Evolutionary conservation across 805 yeast genomes (phyloP), one percentile per base, ranked within the genome.

Genomic region (Candida maesae): DNA sequence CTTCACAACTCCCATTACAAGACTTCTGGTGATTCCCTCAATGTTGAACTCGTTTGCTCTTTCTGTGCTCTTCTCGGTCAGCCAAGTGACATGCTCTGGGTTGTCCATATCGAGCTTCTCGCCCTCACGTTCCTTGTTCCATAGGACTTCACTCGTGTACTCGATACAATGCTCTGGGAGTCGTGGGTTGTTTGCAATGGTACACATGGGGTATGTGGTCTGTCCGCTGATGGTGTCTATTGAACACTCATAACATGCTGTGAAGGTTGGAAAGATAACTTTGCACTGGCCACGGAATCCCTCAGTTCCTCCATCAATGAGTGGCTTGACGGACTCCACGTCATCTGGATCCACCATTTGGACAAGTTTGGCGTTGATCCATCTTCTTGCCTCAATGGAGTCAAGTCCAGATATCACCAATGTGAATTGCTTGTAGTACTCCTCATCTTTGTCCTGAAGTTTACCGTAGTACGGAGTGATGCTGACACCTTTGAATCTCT

Each of bases 241-340:
- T 5, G 95, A 84, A 56, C 99, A 91, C 59, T 91, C 98, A 66
- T 87, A 91, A 63, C 99, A 91, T 0, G 96, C 84, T 0, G 91
- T 78, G 23, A 88, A 62, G 0, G 87, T 79, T 1, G 99, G 98
- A 14, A 89, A 63, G 28, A 91, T 88, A 12, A 88, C 83, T 53
- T 95, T 79, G 12, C 89, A 76, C 55, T 91, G 96, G 3, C 99
- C 99, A 49, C 84, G 75, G 56, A 91, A 83, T 0, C 97, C 97
- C 58, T 91, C 98, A 0, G 96, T 84, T 3, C 97, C 99, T 4
- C 97, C 97, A 59, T 91, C 99, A 13, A 93, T 78, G 57, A 91
- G 60, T 0, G 89, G 88, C 33, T 79, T 77, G 15, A 77, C 60
- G 2, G 68, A 61, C 12, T 66, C 70, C 12, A 73, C 73, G 36